Conservation (phyloP, 2,329 filamentous ascomycete genomes). For the Talaromyces piceae region DNA sequence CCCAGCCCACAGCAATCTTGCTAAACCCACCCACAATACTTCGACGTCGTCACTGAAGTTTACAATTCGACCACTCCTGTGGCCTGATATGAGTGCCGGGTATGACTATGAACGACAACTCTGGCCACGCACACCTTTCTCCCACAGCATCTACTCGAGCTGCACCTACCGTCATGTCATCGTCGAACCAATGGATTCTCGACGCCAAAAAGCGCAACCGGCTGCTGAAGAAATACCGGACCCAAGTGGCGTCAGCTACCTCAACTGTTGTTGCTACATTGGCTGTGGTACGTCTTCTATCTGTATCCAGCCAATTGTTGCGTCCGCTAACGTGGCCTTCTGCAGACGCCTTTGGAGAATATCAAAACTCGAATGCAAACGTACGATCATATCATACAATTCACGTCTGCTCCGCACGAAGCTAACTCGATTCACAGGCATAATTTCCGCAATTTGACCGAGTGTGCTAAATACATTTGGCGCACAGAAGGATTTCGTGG, state of each 20-base stretch:
- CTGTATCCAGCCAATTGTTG: neutral
- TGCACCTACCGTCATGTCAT: constrained; percentile 27
- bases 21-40: constrained; percentile 6
- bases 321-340: neutral
- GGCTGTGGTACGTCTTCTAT: constrained; percentile 34
- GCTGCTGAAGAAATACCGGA: constrained; percentile 40
- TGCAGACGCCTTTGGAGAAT: constrained; percentile 41
- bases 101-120: constrained; percentile 31
- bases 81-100: constrained; percentile 17
- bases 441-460: constrained; percentile 36
- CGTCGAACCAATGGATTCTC: constrained; percentile 27
- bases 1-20: constrained; percentile 28
- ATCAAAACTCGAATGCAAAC: constrained; percentile 45
- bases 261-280: constrained; percentile 40
- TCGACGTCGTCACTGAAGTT: constrained; percentile 1
- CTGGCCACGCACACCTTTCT: constrained; percentile 35
- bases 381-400: constrained; percentile 21
- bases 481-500: constrained; percentile 40
- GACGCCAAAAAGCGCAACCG: constrained; percentile 35
- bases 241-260: constrained; percentile 38
- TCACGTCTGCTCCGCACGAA: neutral
- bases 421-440: constrained; percentile 24
- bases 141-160: constrained; percentile 27
- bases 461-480: constrained; percentile 40
- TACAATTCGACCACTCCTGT: constrained; percentile 2